Conservation (phyloP, 2,329 filamentous ascomycete species). For the Pseudogymnoascus sp. region DNA sequence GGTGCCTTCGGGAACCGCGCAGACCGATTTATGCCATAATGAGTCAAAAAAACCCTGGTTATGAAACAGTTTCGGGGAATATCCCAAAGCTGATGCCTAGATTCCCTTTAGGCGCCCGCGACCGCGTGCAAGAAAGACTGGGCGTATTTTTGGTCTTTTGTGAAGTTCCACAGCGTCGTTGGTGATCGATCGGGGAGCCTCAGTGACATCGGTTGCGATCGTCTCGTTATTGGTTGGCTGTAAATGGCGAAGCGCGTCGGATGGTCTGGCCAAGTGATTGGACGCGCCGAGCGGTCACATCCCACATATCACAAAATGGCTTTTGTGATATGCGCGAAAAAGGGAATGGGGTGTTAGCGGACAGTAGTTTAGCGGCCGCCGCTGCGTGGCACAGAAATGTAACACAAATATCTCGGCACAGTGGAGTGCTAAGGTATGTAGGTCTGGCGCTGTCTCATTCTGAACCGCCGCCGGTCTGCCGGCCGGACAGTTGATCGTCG, state of each 20-base stretch:
- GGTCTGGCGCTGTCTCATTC: slow-evolving; percentile 3
- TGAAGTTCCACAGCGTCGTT: slow-evolving; percentile 1
- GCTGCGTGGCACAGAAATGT: slow-evolving; percentile 3
- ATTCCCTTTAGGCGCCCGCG: neutral
- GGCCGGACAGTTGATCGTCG: slow-evolving; percentile 4
- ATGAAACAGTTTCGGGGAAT: slow-evolving; percentile 21
- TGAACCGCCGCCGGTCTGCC: neutral
- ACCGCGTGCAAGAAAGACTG: slow-evolving; percentile 14
- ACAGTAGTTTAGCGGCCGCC: slow-evolving; percentile 6
- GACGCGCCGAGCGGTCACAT: neutral
- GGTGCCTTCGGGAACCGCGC: neutral
- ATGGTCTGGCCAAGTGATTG: slow-evolving; percentile 1
- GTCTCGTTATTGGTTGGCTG: slow-evolving; percentile 2
- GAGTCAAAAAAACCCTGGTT: slow-evolving; percentile 18
- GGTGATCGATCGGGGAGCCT: neutral
- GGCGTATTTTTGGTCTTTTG: neutral
- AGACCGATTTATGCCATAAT: slow-evolving; percentile 11
- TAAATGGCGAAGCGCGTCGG: neutral
- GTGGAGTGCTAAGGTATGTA: neutral
- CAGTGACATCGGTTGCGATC: slow-evolving; percentile 6
- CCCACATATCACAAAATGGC: slow-evolving; percentile 5
- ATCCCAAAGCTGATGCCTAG: slow-evolving; percentile 19
- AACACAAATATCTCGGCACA: neutral
- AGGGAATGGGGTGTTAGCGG: neutral
- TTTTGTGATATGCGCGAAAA: slow-evolving; percentile 4